These are phyloP conservation scores for Boechera retrofracta DNA, from an alignment of 345 rosid genomes.

Conservation along the genomic window DNA sequence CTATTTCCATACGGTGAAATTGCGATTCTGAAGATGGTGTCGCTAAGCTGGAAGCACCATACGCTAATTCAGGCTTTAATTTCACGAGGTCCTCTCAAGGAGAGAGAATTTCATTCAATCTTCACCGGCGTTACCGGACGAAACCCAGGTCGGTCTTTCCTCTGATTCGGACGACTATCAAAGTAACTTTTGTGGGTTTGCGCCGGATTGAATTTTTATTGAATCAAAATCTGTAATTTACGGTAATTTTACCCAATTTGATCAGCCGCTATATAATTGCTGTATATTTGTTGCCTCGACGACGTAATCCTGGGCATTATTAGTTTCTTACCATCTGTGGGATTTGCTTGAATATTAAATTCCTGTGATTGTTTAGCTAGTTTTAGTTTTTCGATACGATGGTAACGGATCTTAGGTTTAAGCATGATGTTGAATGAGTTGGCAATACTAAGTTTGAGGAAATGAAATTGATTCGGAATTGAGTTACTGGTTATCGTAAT, in stretches of 20 bases:
- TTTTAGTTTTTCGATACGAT: neutral
- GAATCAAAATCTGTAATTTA: constrained; percentile 23
- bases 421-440: neutral
- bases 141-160: constrained; percentile 61
- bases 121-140: constrained; percentile 68
- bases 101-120: constrained; percentile 65
- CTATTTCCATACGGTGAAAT: neutral
- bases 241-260: constrained; percentile 3
- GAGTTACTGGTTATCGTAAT: neutral
- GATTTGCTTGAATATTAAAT: neutral
- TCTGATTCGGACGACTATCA: neutral
- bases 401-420: neutral
- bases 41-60: constrained; percentile 75
- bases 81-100: constrained; percentile 82
- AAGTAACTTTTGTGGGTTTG: constrained; percentile 1
- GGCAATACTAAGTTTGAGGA: neutral
- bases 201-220: neutral
- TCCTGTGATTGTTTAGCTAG: neutral
- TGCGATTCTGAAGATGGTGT: constrained; percentile 49
- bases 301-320: neutral
- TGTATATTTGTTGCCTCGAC: neutral
- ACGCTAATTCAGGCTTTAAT: constrained; percentile 82
- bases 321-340: neutral
- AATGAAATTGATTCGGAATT: neutral
- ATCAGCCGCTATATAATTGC: neutral